These are phyloP conservation scores for Flaveria linearis DNA, from an alignment of 129 eudicot genomes.

Conservation along the genomic window DNA sequence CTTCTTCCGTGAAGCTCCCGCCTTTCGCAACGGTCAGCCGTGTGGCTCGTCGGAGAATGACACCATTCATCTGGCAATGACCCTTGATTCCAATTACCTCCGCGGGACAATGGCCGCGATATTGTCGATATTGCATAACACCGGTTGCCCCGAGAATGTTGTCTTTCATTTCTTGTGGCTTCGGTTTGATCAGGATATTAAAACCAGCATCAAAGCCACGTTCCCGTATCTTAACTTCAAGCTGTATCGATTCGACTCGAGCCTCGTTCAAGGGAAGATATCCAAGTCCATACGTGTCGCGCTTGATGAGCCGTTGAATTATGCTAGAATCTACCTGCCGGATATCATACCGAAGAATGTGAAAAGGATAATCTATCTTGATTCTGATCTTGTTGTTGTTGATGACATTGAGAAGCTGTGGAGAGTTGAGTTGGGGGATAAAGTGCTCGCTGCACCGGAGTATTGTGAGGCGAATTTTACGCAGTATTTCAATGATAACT, in stretches of 20 bases:
- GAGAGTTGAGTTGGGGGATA: slow-evolving; percentile 47
- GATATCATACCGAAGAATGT: slow-evolving; percentile 43
- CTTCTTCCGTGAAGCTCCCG: slow-evolving; percentile 58
- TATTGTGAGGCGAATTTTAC: slow-evolving; percentile 57
- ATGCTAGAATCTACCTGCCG: slow-evolving; percentile 46
- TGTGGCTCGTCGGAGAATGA: slow-evolving; percentile 40
- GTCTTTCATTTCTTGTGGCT: slow-evolving; percentile 52
- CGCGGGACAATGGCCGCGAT: slow-evolving; percentile 58
- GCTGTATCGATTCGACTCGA: slow-evolving; percentile 39
- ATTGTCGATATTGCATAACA: slow-evolving; percentile 46
- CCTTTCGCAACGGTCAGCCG: slow-evolving; percentile 46
- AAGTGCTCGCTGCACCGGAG: slow-evolving; percentile 54
- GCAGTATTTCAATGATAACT: slow-evolving; percentile 46
- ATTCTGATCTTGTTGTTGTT: slow-evolving; percentile 53
- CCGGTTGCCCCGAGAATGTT: slow-evolving; percentile 51
- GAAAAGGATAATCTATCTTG: slow-evolving; percentile 48
- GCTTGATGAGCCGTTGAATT: slow-evolving; percentile 52
- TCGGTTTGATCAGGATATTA: slow-evolving; percentile 33
- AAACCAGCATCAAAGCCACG: slow-evolving; percentile 35
- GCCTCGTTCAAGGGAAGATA: slow-evolving; percentile 46
- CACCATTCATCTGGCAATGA: slow-evolving; percentile 53
- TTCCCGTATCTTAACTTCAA: slow-evolving; percentile 47
- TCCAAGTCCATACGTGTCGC: slow-evolving; percentile 53
- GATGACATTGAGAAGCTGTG: slow-evolving; percentile 53
- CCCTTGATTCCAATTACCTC: slow-evolving; percentile 50